Conservation (phyloP, 73 alveolate species). For the Tetrahymena borealis region DNA sequence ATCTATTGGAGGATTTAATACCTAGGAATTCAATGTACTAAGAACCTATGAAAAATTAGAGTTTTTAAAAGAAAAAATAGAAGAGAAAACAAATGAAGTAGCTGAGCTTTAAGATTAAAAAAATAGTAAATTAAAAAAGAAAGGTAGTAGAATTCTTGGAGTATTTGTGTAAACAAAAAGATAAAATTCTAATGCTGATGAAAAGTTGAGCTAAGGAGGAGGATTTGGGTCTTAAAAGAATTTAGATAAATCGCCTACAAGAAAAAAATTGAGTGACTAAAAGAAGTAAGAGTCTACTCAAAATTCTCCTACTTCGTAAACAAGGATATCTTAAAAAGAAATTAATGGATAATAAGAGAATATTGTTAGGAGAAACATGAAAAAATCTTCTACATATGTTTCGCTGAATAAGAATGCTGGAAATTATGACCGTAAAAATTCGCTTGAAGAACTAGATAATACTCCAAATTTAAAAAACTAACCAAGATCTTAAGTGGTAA, state of each 20-base stretch:
- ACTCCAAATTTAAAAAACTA: not conserved
- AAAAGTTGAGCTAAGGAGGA: not conserved
- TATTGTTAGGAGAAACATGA: not conserved
- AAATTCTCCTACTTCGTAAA: too few relatives aligned
- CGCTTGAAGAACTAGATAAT: not conserved
- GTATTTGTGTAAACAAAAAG: not conserved
- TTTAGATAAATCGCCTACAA: not conserved
- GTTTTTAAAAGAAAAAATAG: not conserved
- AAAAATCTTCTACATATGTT: not conserved
- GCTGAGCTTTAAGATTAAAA: not conserved
- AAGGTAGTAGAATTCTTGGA: not conserved
- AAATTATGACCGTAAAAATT: not conserved
- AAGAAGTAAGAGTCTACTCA: too few relatives aligned
- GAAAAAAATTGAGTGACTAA: not conserved
- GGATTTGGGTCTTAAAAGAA: not conserved
- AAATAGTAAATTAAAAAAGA: not conserved
- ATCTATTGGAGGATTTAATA: too few relatives aligned
- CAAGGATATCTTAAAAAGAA: not conserved
- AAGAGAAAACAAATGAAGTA: not conserved
- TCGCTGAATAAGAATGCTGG: not conserved
- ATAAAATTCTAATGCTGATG: not conserved
- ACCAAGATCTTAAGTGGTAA: not conserved
- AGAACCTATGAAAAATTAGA: not conserved
- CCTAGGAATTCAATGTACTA: too few relatives aligned
- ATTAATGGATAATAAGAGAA: not conserved